These are phyloP conservation scores for Talaromyces ruber DNA, from an alignment of 495 filamentous ascomycete species.

Conservation along the genomic window DNA sequence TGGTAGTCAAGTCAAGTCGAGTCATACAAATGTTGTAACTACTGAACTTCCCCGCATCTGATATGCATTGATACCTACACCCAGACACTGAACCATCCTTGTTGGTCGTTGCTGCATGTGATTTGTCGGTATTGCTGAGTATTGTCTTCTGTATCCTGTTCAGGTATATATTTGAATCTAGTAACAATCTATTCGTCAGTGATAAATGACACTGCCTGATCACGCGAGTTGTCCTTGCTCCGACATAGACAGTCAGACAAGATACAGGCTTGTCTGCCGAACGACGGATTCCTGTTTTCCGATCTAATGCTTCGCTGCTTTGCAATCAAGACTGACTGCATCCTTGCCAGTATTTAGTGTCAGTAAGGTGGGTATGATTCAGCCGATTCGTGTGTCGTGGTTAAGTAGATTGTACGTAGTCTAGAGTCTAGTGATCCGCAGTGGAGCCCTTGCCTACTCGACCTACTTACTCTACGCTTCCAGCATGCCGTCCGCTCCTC, in stretches of 20 bases:
- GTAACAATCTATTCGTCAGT: background rate
- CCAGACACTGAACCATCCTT: background rate
- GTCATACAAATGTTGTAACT: background rate
- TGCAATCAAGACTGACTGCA: background rate
- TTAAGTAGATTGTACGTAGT: background rate
- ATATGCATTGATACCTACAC: background rate
- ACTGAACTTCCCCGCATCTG: background rate
- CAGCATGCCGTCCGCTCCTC: constrained; percentile 35
- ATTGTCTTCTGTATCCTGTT: background rate
- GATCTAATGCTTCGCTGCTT: background rate
- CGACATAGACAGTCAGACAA: background rate
- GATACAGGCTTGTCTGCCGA: no score
- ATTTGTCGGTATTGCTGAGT: background rate
- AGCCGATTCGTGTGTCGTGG: background rate
- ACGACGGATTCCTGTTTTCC: background rate
- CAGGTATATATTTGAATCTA: background rate
- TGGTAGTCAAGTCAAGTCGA: background rate
- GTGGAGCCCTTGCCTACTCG: background rate
- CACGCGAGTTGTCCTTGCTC: background rate
- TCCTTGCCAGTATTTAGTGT: background rate
- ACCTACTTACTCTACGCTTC: constrained; percentile 9
- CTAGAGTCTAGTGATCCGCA: background rate
- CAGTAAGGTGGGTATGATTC: background rate
- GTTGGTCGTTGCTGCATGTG: background rate
- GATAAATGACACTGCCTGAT: background rate